Evolutionary conservation across 805 yeast species (phyloP), one percentile per base, ranked within the genome.

Genomic region (Metschnikowia santaceciliae): DNA sequence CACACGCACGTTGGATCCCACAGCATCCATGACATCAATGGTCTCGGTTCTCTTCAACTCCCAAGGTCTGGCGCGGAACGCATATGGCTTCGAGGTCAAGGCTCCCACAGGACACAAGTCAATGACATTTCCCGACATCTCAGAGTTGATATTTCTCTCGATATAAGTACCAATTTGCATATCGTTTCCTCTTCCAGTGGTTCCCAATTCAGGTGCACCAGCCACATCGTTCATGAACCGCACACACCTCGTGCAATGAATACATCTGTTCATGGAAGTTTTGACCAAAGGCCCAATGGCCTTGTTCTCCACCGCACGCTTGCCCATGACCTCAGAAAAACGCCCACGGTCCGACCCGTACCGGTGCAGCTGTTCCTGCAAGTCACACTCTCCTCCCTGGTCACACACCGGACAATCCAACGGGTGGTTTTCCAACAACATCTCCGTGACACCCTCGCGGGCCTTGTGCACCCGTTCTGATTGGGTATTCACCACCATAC

Each of bases 71-170:
- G 96, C 95, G 65, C 82, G 83, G 78, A 88, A 88, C n/a, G 96
- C 90, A 62, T 88, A 88, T 23, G 96, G 96, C 71, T 89, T 89
- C 30, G 89, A 82, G 34, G 96, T 89, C 61, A 88, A 80, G 1
- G 96, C 96, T 61, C 96, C 96, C 55, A 88, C 96, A 19, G 96
- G 96, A 74, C 96, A 88, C 59, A 88, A 77, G 68, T 88, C 96
- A 58, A 89, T 81, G 58, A 88, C 83, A 73, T 88, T 88, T 64
- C 96, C 96, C 44, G 91, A 84, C 74, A 88, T 72, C 72, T 88
- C 96, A 8, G 90, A 79, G 71, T 88, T 86, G 64, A 88, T 80
- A 69, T 88, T 88, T 72, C 90, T 79, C 71, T 88, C 91, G 54
- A 89, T 82, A 67, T 88, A 88, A 32, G 96, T 88, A 59, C 96